Evolutionary conservation across 257 asterid genomes (phyloP), one percentile per base, ranked within the genome.

Genomic region (Capsicum baccatum): DNA sequence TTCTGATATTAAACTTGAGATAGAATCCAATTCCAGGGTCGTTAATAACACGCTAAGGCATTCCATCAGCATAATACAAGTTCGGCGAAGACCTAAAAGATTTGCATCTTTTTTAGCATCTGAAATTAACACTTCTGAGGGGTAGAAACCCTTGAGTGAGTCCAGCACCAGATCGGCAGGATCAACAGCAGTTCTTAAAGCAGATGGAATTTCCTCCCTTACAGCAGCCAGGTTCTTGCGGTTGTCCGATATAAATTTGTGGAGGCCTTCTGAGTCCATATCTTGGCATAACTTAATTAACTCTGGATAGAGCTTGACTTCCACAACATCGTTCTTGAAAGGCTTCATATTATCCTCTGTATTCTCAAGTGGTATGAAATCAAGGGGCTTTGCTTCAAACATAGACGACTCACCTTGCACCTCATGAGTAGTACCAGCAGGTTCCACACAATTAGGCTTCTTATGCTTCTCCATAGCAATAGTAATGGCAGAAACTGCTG

Each of bases 21-120:
- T 70, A 68, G 90, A 88, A n/a, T 85, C 89, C 69, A 84, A 83
- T 85, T 90, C 94, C 86, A 90, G 87, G 81, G 86, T 85, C 56
- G 83, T 33, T 50, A 91, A 82, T 44, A 92, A 92, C 74, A 86
- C 87, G 93, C 97, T 84, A 57, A 97, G 98, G 89, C 98, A 97
- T 87, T 97, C 99, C 98, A 97, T 90, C 90, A 97, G 85, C 98
- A 97, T 94, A 81, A 97, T 97, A 86, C 98, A 95, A 64, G 98
- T 94, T 79, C 99, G 90, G 67, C 99, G 98, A 83, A 97, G 89
- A 84, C 99, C 99, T 52, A 94, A 89, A 66, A 95, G 94, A 86
- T 85, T 94, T 68, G 98, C 87, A 68, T 95, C 99, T 83, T 95
- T 95, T 89, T 88, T 94, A 80, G 96, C 90, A 92, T 94, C 99